Percentiles rank a stretch among this genome's conserved stretches.
These are phyloP conservation scores for Aquilaria malaccensis DNA, from an alignment of 345 rosid species.

Conservation along the genomic window DNA sequence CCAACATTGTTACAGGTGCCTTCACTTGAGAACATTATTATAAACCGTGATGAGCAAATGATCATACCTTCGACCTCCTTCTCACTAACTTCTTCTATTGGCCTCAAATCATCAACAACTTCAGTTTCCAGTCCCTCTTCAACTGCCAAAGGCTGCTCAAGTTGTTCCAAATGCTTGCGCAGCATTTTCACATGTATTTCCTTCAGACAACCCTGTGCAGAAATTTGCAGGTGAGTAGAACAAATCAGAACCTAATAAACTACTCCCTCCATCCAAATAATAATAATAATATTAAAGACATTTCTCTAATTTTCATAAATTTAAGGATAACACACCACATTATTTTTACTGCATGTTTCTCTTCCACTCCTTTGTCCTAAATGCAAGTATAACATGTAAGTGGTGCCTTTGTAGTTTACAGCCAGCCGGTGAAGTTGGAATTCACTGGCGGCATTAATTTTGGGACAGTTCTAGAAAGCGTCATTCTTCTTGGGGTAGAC, in stretches of 20 bases:
- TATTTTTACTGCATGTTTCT: too few relatives aligned
- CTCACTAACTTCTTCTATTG: conserved; percentile 45
- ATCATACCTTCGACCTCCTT: conserved; percentile 33
- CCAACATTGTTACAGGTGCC: conserved; percentile 7
- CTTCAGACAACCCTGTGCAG: conserved; percentile 75
- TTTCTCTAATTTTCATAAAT: neutral
- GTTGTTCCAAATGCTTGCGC: conserved; percentile 64
- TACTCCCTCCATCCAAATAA: neutral
- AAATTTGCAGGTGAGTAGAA: conserved; percentile 9
- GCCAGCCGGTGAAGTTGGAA: too few relatives aligned
- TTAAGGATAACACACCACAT: too few relatives aligned
- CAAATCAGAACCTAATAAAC: too few relatives aligned
- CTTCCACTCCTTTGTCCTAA: too few relatives aligned
- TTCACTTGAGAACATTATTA: conserved; percentile 6
- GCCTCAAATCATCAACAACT: conserved; percentile 18
- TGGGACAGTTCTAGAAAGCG: too few relatives aligned
- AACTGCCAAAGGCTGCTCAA: conserved; percentile 53
- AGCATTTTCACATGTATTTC: conserved; percentile 88
- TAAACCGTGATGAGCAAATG: conserved; percentile 3
- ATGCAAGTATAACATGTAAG: too few relatives aligned
- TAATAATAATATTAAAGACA: conserved; percentile 1
- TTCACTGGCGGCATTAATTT: too few relatives aligned
- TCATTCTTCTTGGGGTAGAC: too few relatives aligned
- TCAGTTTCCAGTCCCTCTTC: conserved; percentile 39
- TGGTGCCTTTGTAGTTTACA: too few relatives aligned